Conservation (phyloP, 108 stramenopile genomes). For the Cyclotella cryptica region DNA sequence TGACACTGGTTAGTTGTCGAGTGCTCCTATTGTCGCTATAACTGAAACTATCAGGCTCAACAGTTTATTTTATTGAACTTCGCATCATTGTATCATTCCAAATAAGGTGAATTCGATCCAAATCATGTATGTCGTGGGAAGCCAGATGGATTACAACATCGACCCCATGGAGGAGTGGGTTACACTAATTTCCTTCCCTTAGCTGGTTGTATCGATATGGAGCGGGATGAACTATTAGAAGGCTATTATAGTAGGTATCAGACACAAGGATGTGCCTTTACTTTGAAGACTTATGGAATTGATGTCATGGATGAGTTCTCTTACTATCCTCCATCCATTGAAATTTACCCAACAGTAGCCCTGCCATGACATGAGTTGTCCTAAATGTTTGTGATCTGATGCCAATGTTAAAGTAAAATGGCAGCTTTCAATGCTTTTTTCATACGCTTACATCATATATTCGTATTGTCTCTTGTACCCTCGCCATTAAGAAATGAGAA, state of each 20-base stretch:
- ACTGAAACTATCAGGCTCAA: not conserved
- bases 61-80: not conserved
- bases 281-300: conserved; percentile 51
- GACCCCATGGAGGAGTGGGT: conserved; percentile 43
- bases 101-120: conserved; percentile 44
- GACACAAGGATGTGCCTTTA: conserved; percentile 51
- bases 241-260: conserved; percentile 49
- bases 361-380: conserved; percentile 16
- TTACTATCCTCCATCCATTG: conserved; percentile 49
- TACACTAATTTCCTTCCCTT: conserved; percentile 41
- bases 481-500: too few relatives aligned
- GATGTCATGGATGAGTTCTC: conserved; percentile 54
- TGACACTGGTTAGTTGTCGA: conserved; percentile 15
- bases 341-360: conserved; percentile 52
- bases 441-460: too few relatives aligned
- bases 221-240: conserved; percentile 26
- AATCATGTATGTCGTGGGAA: conserved; percentile 40
- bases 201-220: conserved; percentile 46
- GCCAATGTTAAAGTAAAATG: too few relatives aligned
- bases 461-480: too few relatives aligned
- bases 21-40: not conserved
- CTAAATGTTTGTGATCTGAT: too few relatives aligned
- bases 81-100: not conserved
- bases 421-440: too few relatives aligned
- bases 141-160: conserved; percentile 42